Evolutionary conservation across 2,329 filamentous ascomycete species (phyloP), one percentile per base, ranked within the genome.

Genomic region (Talaromyces verruculosus): DNA sequence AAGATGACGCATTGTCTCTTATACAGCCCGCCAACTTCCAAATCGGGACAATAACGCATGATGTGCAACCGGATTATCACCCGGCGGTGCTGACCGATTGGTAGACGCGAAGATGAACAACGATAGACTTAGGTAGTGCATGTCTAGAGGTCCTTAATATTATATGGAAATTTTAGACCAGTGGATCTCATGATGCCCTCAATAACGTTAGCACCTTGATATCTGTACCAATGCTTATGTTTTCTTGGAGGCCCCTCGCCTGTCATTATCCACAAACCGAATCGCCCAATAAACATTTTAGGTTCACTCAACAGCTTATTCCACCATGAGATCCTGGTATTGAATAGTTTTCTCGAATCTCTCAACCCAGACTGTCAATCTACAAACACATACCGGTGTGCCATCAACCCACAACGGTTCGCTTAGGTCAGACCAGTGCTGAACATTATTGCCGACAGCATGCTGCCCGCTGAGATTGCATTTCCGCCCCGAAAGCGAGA

Each of bases 381-480:
- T 65, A 37, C 64, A 65, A 28, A 55, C 45, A 65, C 57, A 65
- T 17, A 61, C 57, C 8, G 35, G 43, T 11, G 64, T 61, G 17
- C 58, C 57, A 25, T 65, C 58, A 25, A 65, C 33, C 37, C 43
- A 43, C 19, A 65, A 19, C 5, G 25, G n/a, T 6, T 39, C 35
- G 19, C 17, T 47, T n/a, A 13, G 51, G 3, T 60, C 55, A 28
- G 64, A n/a, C 58, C 45, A 61, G 45, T 57, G 55, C 47, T 11
- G 43, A 37, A 17, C 15, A 57, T 11, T n/a, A n/a, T 25, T 17
- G 13, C 30, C 19, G 22, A 3, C 19, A 61, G 45, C 22, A 19
- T 53, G 55, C 37, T 53, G 43, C 5, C 22, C 22, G 25, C 19
- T 45, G 35, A 61, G 13, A 22, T 61, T 3, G 15, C 57, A 65